A percentile compares a stretch with the other conserved stretches of the same genome.
phyloP scores from a whole-genome alignment of 2,329 filamentous ascomycete species.

The Pseudogymnoascus sp. region DNA sequence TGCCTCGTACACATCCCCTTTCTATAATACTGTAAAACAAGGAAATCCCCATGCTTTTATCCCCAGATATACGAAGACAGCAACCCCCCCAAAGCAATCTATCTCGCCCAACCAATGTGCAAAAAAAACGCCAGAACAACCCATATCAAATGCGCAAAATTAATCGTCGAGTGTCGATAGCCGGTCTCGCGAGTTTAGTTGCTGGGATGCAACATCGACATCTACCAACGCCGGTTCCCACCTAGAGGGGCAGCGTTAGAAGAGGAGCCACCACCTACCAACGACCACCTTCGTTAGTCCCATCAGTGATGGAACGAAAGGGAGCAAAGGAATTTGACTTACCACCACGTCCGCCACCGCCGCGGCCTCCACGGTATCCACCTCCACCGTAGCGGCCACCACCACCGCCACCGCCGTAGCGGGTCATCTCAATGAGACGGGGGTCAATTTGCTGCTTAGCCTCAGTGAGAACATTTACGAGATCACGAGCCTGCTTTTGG shows the following conservation, averaged over 20 bases:
- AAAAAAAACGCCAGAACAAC: slow-evolving; percentile 12
- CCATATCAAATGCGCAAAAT: slow-evolving; percentile 12
- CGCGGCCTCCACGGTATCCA: slow-evolving; percentile 51
- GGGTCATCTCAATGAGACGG: slow-evolving; percentile 89
- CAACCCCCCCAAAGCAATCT: slow-evolving; percentile 11
- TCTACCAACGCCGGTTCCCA: slow-evolving; percentile 51
- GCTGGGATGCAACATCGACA: slow-evolving; percentile 11
- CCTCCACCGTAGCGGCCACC: slow-evolving; percentile 64
- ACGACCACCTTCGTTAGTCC: slow-evolving; percentile 33
- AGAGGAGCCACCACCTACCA: slow-evolving; percentile 44
- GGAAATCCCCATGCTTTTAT: not conserved
- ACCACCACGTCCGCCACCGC: slow-evolving; percentile 35
- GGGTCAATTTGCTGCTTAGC: slow-evolving; percentile 98
- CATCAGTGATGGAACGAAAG: slow-evolving; percentile 31
- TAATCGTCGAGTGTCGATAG: slow-evolving; percentile 1
- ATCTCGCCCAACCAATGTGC: slow-evolving; percentile 6
- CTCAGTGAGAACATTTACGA: slow-evolving; percentile 86
- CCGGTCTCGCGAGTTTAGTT: not conserved
- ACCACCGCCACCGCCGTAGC: slow-evolving; percentile 81
- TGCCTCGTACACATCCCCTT: not conserved
- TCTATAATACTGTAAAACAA: slow-evolving; percentile 1
- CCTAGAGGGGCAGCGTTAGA: slow-evolving; percentile 54
- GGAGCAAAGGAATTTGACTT: slow-evolving; percentile 17
- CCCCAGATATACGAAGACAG: not conserved
- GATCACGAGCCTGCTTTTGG: slow-evolving; percentile 92